These are phyloP conservation scores for Fragaria nilgerrensis DNA, from an alignment of 306 rosid species.

Conservation along the genomic window DNA sequence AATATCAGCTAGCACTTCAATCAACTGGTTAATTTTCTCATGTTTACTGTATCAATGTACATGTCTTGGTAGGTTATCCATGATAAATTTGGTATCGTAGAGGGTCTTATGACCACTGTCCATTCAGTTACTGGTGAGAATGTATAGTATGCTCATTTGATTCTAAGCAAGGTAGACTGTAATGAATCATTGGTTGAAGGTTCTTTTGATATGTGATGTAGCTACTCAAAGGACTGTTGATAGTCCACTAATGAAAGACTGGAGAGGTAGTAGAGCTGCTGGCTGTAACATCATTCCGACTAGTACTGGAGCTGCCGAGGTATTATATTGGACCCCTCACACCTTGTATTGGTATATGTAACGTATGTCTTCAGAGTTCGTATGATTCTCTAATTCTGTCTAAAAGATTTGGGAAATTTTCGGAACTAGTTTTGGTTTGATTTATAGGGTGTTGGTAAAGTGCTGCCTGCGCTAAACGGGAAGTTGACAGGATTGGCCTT, in stretches of 20 bases:
- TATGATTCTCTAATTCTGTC: background rate
- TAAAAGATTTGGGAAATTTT: background rate
- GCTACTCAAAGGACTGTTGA: constrained; percentile 95
- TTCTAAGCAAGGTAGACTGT: background rate
- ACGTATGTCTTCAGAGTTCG: background rate
- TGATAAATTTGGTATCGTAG: constrained; percentile 84
- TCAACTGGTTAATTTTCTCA: background rate
- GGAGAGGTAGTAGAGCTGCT: constrained; percentile 99
- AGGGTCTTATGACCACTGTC: constrained; percentile 95
- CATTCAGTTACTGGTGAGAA: constrained; percentile 77
- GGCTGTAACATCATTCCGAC: constrained; percentile 96
- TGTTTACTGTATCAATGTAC: background rate
- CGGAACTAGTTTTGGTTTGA: background rate
- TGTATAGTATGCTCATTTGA: background rate
- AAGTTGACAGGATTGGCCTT: constrained; percentile 93
- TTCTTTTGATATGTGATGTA: constrained; percentile 26
- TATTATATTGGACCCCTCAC: constrained; percentile 9
- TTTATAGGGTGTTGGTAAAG: constrained; percentile 82
- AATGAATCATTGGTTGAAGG: background rate
- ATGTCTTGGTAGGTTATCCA: constrained; percentile 55
- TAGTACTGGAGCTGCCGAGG: constrained; percentile 98
- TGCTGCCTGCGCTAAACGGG: constrained; percentile 72
- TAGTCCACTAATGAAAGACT: constrained; percentile 87
- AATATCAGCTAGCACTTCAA: background rate
- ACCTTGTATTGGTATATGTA: background rate